Evolutionary conservation across 2,329 filamentous ascomycete species (phyloP).

Genomic region (Neonectria punicea): DNA sequence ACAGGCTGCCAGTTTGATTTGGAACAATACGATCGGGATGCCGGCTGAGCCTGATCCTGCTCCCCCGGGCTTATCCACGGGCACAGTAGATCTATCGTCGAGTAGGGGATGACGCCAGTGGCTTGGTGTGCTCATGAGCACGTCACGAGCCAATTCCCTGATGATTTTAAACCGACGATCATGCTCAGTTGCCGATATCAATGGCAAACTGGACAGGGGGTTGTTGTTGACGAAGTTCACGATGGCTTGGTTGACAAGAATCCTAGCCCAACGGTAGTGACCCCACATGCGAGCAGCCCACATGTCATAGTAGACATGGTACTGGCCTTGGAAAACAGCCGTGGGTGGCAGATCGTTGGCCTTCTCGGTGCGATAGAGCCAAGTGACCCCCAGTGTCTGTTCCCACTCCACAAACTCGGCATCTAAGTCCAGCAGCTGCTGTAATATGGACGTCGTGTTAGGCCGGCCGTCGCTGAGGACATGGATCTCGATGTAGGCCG

Average conservation of each 20-base stretch:
- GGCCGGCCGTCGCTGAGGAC: conserved; percentile 51
- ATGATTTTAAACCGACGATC: conserved; percentile 49
- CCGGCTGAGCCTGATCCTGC: conserved; percentile 59
- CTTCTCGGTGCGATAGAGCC: conserved; percentile 50
- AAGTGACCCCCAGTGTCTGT: conserved; percentile 46
- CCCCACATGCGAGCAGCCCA: conserved; percentile 67
- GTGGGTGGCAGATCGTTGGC: conserved; percentile 48
- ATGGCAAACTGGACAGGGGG: conserved; percentile 50
- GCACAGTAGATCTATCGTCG: conserved; percentile 48
- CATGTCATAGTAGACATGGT: conserved; percentile 65
- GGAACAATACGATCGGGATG: conserved; percentile 60
- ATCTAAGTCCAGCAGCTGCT: conserved; percentile 54
- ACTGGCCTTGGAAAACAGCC: conserved; percentile 62
- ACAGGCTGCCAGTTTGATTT: conserved; percentile 59
- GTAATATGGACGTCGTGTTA: conserved; percentile 49
- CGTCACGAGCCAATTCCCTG: conserved; percentile 54
- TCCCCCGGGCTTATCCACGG: conserved; percentile 50
- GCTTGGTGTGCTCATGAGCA: conserved; percentile 57
- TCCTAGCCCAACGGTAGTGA: conserved; percentile 68
- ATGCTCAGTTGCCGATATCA: conserved; percentile 46
- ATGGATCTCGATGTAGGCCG: conserved; percentile 48
- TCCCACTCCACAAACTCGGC: conserved; percentile 54
- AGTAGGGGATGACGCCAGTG: conserved; percentile 64
- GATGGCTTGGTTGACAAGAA: conserved; percentile 63
- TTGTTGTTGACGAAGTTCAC: conserved; percentile 52